Percentiles rank a stretch among this genome's conserved stretches.
Evolutionary conservation across 306 rosid genomes (phyloP).

Genomic region (Sphenostylis stenocarpa): DNA sequence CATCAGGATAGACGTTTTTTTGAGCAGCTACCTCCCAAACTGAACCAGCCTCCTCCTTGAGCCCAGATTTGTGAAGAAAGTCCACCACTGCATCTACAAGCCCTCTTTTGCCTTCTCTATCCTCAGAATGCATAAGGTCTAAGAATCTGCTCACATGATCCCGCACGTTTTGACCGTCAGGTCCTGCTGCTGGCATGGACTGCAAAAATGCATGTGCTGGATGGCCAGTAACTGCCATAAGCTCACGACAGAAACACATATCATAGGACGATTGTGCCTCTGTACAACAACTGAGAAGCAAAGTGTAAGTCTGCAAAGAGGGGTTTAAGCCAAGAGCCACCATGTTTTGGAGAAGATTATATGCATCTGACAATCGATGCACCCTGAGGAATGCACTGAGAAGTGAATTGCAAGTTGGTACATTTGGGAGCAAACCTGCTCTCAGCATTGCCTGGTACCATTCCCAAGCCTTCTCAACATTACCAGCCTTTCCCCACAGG

Average conservation of each 20-base stretch:
- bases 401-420: conserved; percentile 88
- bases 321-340: conserved; percentile 71
- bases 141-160: conserved; percentile 75
- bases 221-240: conserved; percentile 78
- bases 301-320: conserved; percentile 85
- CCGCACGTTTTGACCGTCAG: conserved; percentile 83
- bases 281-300: conserved; percentile 91
- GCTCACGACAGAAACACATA: conserved; percentile 73
- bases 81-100: conserved; percentile 97
- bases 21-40: conserved; percentile 94
- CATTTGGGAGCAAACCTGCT: conserved; percentile 89
- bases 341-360: conserved; percentile 75
- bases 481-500: conserved; percentile 96
- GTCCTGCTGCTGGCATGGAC: conserved; percentile 90
- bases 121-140: conserved; percentile 88
- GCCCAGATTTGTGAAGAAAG: conserved; percentile 95
- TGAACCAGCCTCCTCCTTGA: conserved; percentile 95
- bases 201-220: conserved; percentile 82
- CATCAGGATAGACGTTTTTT: conserved; percentile 87
- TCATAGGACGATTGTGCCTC: conserved; percentile 72
- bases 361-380: conserved; percentile 70
- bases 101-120: conserved; percentile 94
- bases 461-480: conserved; percentile 84
- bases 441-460: conserved; percentile 82
- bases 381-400: conserved; percentile 90